These are phyloP conservation scores for Adenanthera pavonina DNA, from an alignment of 306 rosid genomes.

Conservation along the genomic window DNA sequence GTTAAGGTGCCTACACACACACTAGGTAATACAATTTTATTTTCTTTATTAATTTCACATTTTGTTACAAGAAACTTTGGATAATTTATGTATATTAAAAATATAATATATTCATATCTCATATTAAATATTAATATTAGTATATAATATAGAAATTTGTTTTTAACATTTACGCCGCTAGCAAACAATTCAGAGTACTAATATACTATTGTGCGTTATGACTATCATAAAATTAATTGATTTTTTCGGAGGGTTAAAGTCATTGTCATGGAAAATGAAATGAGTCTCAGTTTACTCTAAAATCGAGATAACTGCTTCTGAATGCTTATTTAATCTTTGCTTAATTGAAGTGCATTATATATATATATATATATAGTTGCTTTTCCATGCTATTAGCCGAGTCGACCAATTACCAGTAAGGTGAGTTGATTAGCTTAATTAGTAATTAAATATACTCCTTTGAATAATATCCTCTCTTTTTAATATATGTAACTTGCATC, in stretches of 20 bases:
- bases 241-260: not conserved
- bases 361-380: slow-evolving; percentile 18
- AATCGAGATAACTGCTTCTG: not conserved
- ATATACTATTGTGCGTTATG: no score
- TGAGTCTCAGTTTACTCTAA: not conserved
- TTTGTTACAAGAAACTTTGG: not conserved
- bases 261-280: not conserved
- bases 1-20: not conserved
- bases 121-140: not conserved
- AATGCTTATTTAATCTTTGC: not conserved
- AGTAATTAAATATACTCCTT: not conserved
- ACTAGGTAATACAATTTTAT: not conserved
- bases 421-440: not conserved
- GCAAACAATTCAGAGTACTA: no score
- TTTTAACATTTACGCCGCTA: no score
- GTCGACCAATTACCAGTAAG: slow-evolving; percentile 4
- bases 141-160: no score
- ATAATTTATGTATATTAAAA: no score
- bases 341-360: not conserved
- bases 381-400: slow-evolving; percentile 11
- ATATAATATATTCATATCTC: not conserved
- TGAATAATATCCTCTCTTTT: not conserved
- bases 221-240: not conserved
- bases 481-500: slow-evolving; percentile 12
- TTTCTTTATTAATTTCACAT: no score